Evolutionary conservation across 768 basidiomycete genomes (phyloP), one percentile per base, ranked within the genome.

Genomic region (Gymnopilus dilepis): DNA sequence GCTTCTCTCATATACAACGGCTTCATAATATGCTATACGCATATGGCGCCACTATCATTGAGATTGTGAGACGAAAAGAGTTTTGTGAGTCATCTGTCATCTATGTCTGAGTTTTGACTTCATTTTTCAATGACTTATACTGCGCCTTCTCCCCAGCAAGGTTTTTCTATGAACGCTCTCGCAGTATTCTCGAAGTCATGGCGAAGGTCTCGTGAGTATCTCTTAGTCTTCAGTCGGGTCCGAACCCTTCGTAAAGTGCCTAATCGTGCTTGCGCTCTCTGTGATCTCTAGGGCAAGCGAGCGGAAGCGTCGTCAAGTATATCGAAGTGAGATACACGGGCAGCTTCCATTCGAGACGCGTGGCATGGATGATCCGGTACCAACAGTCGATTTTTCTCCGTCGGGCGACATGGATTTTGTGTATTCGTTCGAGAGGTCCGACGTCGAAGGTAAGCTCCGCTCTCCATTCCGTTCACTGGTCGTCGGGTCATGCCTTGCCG

Each of bases 11-110:
- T 74, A 90, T 99, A 13, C 86, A 90, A 52, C 83, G 97, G 17
- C 78, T 98, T 42, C 95, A 97, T 71, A 88, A 84, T 58, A 92
- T 98, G 86, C 73, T 96, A 0, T 95, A 94, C 69, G 94, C 93
- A 0, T 99, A 99, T 73, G 91, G 92, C 0, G 92, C 93, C 1
- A 94, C 95, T 0, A 84, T 97, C 8, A 83, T 95, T 17, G 97
- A 99, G 74, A 87, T 98, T 30, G 92, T 96, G 2, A 82, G 97
- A 60, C 81, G 97, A 57, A 93, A 93, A 67, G 94, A 97, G 71
- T 97, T 97, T 73, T 82, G 94, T 90, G 62, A 73, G 88, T 73
- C 7, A 6, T 41, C 13, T 55, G 24, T 40, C 24, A 57, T 24
- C 17, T 50, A 17, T 17, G 37, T 22, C 42, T 28, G n/a, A 38